Evolutionary conservation across 495 filamentous ascomycete species (phyloP), one percentile per base, ranked within the genome.

Genomic region (Daldinia bambusicola): DNA sequence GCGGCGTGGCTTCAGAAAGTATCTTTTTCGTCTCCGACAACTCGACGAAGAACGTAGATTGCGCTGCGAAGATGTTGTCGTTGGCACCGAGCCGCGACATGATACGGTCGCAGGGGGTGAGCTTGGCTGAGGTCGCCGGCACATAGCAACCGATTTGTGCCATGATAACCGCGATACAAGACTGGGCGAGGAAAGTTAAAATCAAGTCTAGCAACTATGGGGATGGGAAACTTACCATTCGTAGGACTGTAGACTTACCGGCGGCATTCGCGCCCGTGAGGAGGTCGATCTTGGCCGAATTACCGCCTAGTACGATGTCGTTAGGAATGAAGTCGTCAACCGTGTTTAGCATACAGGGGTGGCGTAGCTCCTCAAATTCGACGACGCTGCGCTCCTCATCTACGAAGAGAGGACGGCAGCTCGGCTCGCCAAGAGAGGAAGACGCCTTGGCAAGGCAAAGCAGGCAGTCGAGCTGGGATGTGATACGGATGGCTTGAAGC

Each of bases 41-140:
- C 79, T 99, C 95, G 53, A 99, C 95, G 78, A 99, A 98, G 86
- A 99, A 99, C 34, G 95, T 99, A 26, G 91, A 94, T 80, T 99
- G 96, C 2, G 95, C 93, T 22, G 95, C 96, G 76, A 99, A 98
- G 78, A 99, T 98, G 80, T 98, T 97, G 86, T 99, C 95, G 76
- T 98, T 97, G 53, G 96, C 96, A 13, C 96, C 96, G 0, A 99
- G 91, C 22, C 96, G 93, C 5, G 94, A 97, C 96, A 99, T 99
- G 84, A 99, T 98, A 48, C 95, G 92, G 78, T 99, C 96, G 32
- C 95, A 86, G 0, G 95, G 94, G 0, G 96, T 98, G 34, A 99
- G 82, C n/a, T 84, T 87, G 9, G 95, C 95, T 6, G 92, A 92
- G 31, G 84, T 80, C 70, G 91, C 93, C 20, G 95, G 95, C 4